Evolutionary conservation across 768 basidiomycete genomes (phyloP).

Genomic region (Amanita thiersii): DNA sequence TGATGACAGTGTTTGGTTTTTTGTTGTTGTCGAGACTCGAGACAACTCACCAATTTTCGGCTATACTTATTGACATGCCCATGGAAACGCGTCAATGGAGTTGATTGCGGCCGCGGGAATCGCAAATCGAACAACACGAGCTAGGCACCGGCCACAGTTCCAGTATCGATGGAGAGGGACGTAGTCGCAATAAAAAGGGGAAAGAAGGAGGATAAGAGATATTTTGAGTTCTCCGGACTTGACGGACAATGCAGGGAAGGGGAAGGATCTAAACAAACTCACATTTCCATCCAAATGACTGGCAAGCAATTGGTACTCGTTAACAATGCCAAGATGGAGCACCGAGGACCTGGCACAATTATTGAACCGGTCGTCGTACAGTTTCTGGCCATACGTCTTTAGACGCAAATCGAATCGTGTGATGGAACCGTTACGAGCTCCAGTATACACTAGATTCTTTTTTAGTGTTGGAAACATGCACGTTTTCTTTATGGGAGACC

Average conservation of each 20-base stretch:
- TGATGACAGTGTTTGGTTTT: not conserved
- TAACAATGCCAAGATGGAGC: slow-evolving; percentile 40
- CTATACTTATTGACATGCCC: slow-evolving; percentile 56
- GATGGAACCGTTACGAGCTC: slow-evolving; percentile 53
- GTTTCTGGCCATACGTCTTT: slow-evolving; percentile 24
- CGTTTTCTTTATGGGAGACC: no score
- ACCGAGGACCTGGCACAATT: slow-evolving; percentile 34
- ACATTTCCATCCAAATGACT: slow-evolving; percentile 58
- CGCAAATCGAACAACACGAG: slow-evolving; percentile 58
- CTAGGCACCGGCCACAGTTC: no score
- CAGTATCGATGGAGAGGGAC: no score
- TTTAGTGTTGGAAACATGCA: slow-evolving; percentile 4
- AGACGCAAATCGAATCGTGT: slow-evolving; percentile 50
- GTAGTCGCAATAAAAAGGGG: no score
- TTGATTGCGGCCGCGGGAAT: slow-evolving; percentile 30
- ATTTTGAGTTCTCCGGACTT: not conserved
- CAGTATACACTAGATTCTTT: slow-evolving; percentile 46
- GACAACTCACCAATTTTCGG: slow-evolving; percentile 39
- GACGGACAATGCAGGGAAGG: no score
- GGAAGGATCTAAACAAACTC: slow-evolving; percentile 14
- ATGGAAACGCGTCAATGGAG: slow-evolving; percentile 37
- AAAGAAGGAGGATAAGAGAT: no score
- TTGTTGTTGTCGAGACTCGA: not conserved
- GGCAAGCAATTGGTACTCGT: slow-evolving; percentile 44
- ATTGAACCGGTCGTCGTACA: slow-evolving; percentile 30